Percentiles rank a stretch among this genome's conserved stretches.
These are phyloP conservation scores for Acanthamoeba polyphaga DNA, from an alignment of 208 protist genomes.

Conservation along the genomic window DNA sequence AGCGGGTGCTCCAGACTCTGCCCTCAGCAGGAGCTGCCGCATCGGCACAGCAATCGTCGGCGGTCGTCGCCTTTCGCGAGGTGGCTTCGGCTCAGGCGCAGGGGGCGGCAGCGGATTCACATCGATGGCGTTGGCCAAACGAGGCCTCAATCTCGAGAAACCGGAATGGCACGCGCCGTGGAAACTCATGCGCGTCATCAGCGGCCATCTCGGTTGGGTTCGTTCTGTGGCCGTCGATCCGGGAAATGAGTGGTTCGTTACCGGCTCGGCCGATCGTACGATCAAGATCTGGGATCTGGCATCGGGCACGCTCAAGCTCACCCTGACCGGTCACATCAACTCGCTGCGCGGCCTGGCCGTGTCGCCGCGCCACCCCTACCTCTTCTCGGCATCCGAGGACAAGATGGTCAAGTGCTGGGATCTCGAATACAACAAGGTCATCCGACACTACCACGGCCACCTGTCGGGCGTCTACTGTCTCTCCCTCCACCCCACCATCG, in stretches of 20 bases:
- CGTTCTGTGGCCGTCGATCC: conserved; percentile 96
- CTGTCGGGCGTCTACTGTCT: conserved; percentile 95
- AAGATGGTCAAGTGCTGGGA: conserved; percentile 99
- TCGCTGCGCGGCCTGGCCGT: conserved; percentile 92
- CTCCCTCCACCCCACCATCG: conserved; percentile 97
- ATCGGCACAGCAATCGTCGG: not conserved
- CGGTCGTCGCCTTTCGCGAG: conserved; percentile 3
- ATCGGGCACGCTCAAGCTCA: conserved; percentile 97
- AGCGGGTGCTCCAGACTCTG: not conserved
- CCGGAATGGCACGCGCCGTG: conserved; percentile 74
- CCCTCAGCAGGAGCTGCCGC: not conserved
- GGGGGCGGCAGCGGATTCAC: conserved; percentile 32
- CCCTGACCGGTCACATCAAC: conserved; percentile 98
- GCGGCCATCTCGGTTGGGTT: conserved; percentile 97
- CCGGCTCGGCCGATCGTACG: conserved; percentile 97
- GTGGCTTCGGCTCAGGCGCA: not conserved
- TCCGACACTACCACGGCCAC: conserved; percentile 98
- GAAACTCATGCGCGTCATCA: conserved; percentile 78
- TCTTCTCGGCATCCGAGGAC: conserved; percentile 99
- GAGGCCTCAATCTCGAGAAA: conserved; percentile 66
- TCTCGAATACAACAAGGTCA: conserved; percentile 95
- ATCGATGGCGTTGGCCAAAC: conserved; percentile 59
- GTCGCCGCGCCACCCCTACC: conserved; percentile 96
- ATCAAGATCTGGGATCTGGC: conserved; percentile 98
- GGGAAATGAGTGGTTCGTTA: conserved; percentile 99